Evolutionary conservation across 2,329 filamentous ascomycete species (phyloP), one percentile per base, ranked within the genome.

Genomic region (Hansfordia pulvinata): DNA sequence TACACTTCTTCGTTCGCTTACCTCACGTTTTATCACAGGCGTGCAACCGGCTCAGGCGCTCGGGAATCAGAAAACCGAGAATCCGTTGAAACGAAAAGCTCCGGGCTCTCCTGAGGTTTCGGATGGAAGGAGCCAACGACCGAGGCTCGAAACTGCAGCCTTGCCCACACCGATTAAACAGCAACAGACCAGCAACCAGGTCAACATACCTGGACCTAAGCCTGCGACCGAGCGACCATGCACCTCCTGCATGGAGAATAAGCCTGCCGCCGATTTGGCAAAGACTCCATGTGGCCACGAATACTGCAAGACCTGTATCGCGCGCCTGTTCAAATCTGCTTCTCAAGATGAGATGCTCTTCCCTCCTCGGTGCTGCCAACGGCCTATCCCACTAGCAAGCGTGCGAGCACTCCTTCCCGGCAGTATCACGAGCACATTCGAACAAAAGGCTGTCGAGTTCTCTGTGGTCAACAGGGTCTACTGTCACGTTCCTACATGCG

Each of bases 331-430:
- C 39, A n/a, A 32, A 2, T 28, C 40, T 0, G 50, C 62, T 0
- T 49, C 64, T 13, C 44, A 30, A 0, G 62, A 71, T 32, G 62
- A 73, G 29, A 49, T 55, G 0, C 37, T 66, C 0, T 75, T 69
- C 30, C 69, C 69, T 0, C 66, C 69, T 0, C 51, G 53, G 2
- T 75, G 69, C 44, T 73, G 68, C 37, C 31, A 37, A 0, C 35
- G 56, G 15, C 30, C 40, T 0, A 61, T 74, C 5, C 41, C 53
- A 0, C 25, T 63, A 1, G 40, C 43, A 1, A 26, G 33, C 0
- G 50, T 49, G 16, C 41, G 40, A 0, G 20, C 36, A 2, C 50
- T 61, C 24, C 45, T 74, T 0, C 37, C 47, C 0, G 5, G 34
- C 0, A 29, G 53, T 2, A 23, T 66, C 0, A 30, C 54, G 0